Evolutionary conservation across 1,139 yeast genomes (phyloP), one percentile per base, ranked within the genome.

Genomic region (Diutina scorzettiae): DNA sequence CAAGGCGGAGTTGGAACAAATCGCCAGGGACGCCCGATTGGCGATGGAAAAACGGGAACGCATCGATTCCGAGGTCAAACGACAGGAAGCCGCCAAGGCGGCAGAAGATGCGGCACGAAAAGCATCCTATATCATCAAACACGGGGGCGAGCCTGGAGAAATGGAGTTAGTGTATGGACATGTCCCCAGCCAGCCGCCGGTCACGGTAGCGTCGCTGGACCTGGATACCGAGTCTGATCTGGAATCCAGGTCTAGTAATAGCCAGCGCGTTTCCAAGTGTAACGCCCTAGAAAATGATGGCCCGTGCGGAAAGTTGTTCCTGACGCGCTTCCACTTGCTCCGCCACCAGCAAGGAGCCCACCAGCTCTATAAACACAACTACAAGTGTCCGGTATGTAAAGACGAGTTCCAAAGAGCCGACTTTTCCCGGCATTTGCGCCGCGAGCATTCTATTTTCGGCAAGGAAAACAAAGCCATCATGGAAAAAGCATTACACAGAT

Each of bases 321-420:
- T n/a, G n/a, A n/a, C n/a, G n/a, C n/a, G n/a, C n/a, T n/a, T n/a
- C n/a, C n/a, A n/a, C n/a, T n/a, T n/a, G n/a, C n/a, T n/a, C n/a
- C 55, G 73, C 44, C 74, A 69, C 51, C 72, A 69, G 49, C 73
- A 68, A 46, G 67, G 66, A 55, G 73, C 67, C 19, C 74, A 69
- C 54, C 73, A 73, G 14, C 65, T 72, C 18, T 60, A 63, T 42
- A 68, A 67, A 53, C 64, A 63, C 45, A 63, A 68, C 8, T 69
- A 63, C 53, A 63, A 64, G 47, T 69, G 74, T 49, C 56, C 64
- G 9, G 68, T 66, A 45, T 69, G 74, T 49, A 53, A 63, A n/a
- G 51, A 58, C 33, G 57, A 52, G 44, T 66, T 66, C 4, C 63
- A 60, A 46, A 72, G 66, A 47, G 74, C 68, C 48, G 66, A 72